Evolutionary conservation across 129 eudicot genomes (phyloP), one percentile per base, ranked within the genome.

Genomic region (Tagetes erecta): DNA sequence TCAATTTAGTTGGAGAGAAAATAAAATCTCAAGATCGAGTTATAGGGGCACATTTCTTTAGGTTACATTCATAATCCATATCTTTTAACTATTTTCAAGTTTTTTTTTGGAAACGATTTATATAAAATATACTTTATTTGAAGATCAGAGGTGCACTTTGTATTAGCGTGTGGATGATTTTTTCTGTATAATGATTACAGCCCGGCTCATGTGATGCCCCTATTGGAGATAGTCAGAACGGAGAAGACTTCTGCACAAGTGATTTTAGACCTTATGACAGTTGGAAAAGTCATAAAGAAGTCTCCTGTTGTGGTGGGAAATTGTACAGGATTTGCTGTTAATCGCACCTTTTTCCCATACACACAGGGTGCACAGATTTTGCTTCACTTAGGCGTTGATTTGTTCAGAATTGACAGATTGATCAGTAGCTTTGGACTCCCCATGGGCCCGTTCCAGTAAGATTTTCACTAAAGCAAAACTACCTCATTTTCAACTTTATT

Each of bases 201-300:
- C 46, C 99, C 99, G 55, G 99, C 97, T 13, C 99, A 94, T 65
- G 79, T 94, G 75, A 94, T 94, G 99, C 99, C 97, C 36, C 88
- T 94, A 51, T 76, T 94, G 91, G 99, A 94, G 82, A 91, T 94
- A 42, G 88, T 94, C 2, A 86, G 92, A 64, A 91, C 99, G 7
- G 91, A 88, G 59, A 88, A 94, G 81, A 90, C 99, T 47, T 94
- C 97, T 33, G 80, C 97, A n/a, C 99, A 94, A 91, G 99, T 82
- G 67, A 84, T 91, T 50, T 90, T 94, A 64, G 99, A 94, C 68
- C 96, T 94, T 46, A 86, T 94, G 96, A 77, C 89, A 44, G 91
- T 94, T 53, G 97, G 97, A 34, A 94, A 94, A 75, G 63, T 75
- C 65, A 94, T 94, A 6, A 94, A 94, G 59, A 94, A 94, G 71